A percentile compares a stretch with the other conserved stretches of the same genome.
Conservation (phyloP, 176 grass and related monocot genomes). For the Eragrostis nindensis region DNA sequence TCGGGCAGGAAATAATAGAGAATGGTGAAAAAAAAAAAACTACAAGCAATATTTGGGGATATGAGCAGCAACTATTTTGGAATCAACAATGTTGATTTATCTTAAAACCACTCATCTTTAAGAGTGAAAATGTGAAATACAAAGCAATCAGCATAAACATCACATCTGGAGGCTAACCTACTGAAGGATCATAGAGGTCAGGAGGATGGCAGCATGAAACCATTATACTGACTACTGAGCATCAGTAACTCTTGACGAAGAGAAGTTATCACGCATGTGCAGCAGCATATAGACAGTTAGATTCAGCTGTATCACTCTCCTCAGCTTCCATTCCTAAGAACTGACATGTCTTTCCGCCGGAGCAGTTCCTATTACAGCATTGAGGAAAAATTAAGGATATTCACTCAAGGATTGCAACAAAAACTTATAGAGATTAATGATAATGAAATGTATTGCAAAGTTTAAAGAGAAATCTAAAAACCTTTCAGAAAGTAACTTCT, state of each 20-base stretch:
- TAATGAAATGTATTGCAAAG: neutral
- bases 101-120: conserved; percentile 1
- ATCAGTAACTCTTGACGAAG: conserved; percentile 25
- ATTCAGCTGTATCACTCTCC: conserved; percentile 76
- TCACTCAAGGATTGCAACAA: neutral
- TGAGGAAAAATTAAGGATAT: neutral
- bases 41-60: conserved; percentile 28
- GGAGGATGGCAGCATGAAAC: conserved; percentile 44
- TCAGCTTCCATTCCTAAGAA: conserved; percentile 70
- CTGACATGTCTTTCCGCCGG: conserved; percentile 49
- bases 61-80: conserved; percentile 2
- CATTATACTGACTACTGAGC: conserved; percentile 34
- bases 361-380: conserved; percentile 57
- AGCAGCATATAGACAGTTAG: conserved; percentile 38
- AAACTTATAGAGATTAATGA: neutral
- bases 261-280: conserved; percentile 48
- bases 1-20: conserved; percentile 2
- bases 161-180: conserved; percentile 45
- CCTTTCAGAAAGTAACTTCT: conserved; percentile 75
- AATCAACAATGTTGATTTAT: conserved; percentile 38
- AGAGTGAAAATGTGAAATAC: neutral
- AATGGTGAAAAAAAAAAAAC: neutral
- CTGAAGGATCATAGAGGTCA: conserved; percentile 27
- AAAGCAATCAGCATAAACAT: conserved; percentile 27
- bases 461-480: conserved; percentile 31